Percentiles rank a stretch among this genome's conserved stretches.
Evolutionary conservation across 2,329 filamentous ascomycete species (phyloP).

Genomic region (Penicillium sp.): DNA sequence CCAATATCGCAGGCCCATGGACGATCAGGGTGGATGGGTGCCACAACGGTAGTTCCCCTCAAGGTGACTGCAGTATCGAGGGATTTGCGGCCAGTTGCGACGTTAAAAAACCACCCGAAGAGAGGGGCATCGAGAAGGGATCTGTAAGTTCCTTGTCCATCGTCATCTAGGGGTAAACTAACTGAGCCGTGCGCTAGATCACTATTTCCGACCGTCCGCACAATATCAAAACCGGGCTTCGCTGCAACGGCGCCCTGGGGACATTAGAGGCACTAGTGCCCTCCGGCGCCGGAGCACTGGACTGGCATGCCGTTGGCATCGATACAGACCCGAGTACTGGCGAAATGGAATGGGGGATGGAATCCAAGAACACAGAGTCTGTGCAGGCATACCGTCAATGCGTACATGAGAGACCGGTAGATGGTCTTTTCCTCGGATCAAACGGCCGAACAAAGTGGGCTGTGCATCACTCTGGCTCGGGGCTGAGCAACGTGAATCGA

Average conservation of each 20-base stretch:
- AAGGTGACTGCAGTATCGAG: conserved; percentile 5
- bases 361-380: background rate
- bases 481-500: conserved; percentile 5
- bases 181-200: conserved; percentile 5
- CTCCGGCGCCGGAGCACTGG: conserved; percentile 5
- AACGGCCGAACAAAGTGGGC: conserved; percentile 6
- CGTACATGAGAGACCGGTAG: background rate
- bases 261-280: conserved; percentile 13
- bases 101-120: conserved; percentile 5
- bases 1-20: conserved; percentile 15
- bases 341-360: conserved; percentile 13
- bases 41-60: background rate
- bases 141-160: conserved; percentile 2
- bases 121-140: conserved; percentile 7
- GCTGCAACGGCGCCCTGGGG: conserved; percentile 15
- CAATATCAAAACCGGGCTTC: conserved; percentile 5
- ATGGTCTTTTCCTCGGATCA: conserved; percentile 8
- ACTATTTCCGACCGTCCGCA: conserved; percentile 4
- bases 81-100: conserved; percentile 9
- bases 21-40: conserved; percentile 8
- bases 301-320: conserved; percentile 15
- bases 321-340: conserved; percentile 5
- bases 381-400: conserved; percentile 10
- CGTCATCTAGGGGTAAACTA: background rate
- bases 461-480: conserved; percentile 7